A percentile compares a stretch with the other conserved stretches of the same genome.
Evolutionary conservation across 192 early-diverging fungal species (phyloP).

Genomic region (Mortierella hygrophila): DNA sequence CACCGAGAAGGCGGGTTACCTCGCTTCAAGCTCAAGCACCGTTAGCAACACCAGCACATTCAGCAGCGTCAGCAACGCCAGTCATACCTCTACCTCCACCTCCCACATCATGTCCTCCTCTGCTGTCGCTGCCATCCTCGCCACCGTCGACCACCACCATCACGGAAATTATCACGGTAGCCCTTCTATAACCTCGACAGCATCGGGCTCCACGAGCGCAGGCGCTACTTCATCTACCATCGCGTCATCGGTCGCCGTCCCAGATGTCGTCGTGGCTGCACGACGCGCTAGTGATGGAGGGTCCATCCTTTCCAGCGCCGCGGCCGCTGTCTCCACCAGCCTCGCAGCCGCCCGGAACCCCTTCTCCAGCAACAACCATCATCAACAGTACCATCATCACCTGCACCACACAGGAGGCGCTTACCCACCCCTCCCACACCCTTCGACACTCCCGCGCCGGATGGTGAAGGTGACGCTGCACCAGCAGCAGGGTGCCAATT

Average conservation of each 20-base stretch:
- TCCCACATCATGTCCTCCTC: conserved; percentile 29
- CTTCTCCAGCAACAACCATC: conserved; percentile 1
- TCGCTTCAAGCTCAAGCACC: conserved; percentile 16
- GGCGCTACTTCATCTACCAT: neutral
- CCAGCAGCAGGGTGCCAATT: conserved; percentile 52
- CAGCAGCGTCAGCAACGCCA: conserved; percentile 15
- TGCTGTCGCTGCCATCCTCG: conserved; percentile 24
- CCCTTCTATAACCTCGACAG: neutral
- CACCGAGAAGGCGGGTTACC: conserved; percentile 19
- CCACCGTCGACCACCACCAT: conserved; percentile 19
- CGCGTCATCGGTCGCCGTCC: neutral
- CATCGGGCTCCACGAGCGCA: neutral
- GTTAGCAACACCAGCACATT: conserved; percentile 20
- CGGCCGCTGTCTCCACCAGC: conserved; percentile 39
- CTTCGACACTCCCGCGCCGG: conserved; percentile 4
- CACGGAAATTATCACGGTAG: neutral
- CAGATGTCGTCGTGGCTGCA: neutral
- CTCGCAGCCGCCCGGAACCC: conserved; percentile 28
- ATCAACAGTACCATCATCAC: neutral
- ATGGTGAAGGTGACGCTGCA: conserved; percentile 42
- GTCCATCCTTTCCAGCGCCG: conserved; percentile 43
- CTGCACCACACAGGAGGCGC: neutral
- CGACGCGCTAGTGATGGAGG: conserved; percentile 53
- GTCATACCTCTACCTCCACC: conserved; percentile 1
- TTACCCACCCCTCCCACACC: conserved; percentile 22